Percentiles rank a stretch among this genome's conserved stretches.
phyloP scores from a whole-genome alignment of 2,329 filamentous ascomycete species.

The Aureobasidium musti region DNA sequence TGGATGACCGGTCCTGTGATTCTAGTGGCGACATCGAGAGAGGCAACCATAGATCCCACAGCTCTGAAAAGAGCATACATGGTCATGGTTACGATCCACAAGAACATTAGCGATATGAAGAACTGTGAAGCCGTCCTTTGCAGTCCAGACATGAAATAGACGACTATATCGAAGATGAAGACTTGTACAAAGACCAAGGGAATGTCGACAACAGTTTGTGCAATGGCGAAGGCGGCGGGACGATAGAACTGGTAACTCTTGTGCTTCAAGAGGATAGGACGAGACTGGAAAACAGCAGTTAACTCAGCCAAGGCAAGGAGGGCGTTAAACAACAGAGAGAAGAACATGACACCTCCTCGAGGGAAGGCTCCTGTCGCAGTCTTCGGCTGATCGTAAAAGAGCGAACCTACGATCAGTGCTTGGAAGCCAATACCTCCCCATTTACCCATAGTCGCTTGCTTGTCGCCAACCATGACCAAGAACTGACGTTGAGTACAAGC shows the following conservation, averaged over 20 bases:
- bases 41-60: conserved; percentile 29
- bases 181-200: conserved; percentile 65
- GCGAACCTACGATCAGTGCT: conserved; percentile 75
- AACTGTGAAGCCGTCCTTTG: conserved; percentile 71
- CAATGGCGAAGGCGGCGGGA: conserved; percentile 79
- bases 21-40: conserved; percentile 40
- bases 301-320: conserved; percentile 83
- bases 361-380: conserved; percentile 71
- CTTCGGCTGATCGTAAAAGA: conserved; percentile 70
- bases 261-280: conserved; percentile 81
- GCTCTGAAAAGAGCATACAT: conserved; percentile 48
- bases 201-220: conserved; percentile 76
- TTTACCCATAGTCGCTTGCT: conserved; percentile 71
- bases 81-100: conserved; percentile 57
- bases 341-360: conserved; percentile 78
- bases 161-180: conserved; percentile 69
- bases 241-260: conserved; percentile 80
- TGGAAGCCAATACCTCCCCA: conserved; percentile 72
- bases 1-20: conserved; percentile 48
- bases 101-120: conserved; percentile 73
- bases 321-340: conserved; percentile 79
- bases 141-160: conserved; percentile 77
- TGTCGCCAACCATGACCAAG: conserved; percentile 82
- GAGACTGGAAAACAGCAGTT: conserved; percentile 70
- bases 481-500: conserved; percentile 82